Base-by-base conservation (phyloP, 106 monocot species). In the Narthecium ossifragum region DNA sequence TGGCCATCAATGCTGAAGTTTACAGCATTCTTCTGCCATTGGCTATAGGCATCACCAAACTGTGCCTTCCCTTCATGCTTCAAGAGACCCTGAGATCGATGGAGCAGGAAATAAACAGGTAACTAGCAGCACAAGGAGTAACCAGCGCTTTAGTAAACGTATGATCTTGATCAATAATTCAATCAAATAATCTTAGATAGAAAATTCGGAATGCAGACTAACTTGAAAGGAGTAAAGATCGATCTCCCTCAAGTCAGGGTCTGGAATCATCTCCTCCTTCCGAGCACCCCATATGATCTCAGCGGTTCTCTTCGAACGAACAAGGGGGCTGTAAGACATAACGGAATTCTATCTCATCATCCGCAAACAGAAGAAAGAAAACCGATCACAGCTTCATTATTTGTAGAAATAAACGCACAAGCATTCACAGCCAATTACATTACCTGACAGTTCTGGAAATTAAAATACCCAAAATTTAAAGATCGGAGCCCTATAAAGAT, bases 221-320 rank as follows among this genome's bases (percentile, higher is more conserved):
- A 92, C 92, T 64, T 93, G 93, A 59, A 93, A 93, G 17, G 93
- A 93, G 61, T 93, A 93, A 26, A 93, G 81, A 66, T 93, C 93
- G 63, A 93, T 93, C 70, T 93, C 93, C 56, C 93, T 67, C 57
- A 93, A 65, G 57, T 90, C 94, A 18, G 63, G 43, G 22, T 84
- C 83, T 0, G 66, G 53, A 55, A 90, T 64, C 67, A 96, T 62
- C 67, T 78, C 70, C 43, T 78, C 80, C 21, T 59, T 37, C 9
- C 90, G 79, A 54, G 68, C 39, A 47, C 67, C 75, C 96, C 96
- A 96, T 55, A 96, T 90, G 46, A 90, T 79, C 73, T 96, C 84
- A 26, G 96, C 96, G 2, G 96, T 96, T 57, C 58, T 80, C 73
- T 71, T 83, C 4, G 96, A 86, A n/a, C 96, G 83, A n/a, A 46